Evolutionary conservation across 768 basidiomycete species (phyloP), one percentile per base, ranked within the genome.

Genomic region (Macrolepiota albuminosa): DNA sequence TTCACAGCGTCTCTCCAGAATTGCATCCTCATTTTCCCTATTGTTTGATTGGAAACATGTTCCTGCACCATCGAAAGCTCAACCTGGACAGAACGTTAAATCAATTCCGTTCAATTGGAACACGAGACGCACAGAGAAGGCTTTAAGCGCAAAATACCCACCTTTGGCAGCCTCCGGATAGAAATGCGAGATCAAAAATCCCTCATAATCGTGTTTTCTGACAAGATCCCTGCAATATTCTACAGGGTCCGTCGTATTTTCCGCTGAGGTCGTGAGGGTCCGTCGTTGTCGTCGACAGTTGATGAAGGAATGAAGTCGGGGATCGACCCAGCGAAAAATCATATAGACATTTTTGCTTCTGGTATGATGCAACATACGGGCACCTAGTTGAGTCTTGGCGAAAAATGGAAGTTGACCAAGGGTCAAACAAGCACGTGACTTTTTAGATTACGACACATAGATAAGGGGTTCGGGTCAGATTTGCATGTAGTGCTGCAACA

Each of bases 1-100:
- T 86, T 89, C 31, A 93, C 67, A 13, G 89, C 85, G 68, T 95
- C 91, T 65, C 84, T 82, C 92, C 92, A 95, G 70, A 93, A 94
- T 69, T 93, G 87, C 77, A 92, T 82, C 63, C 90, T 81, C 81
- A 93, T 90, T 69, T 85, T 84, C n/a, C 91, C 92, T 58, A 94
- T 84, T 42, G 81, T 77, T 39, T 82, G 69, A 60, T 87, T 88
- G 18, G 90, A 89, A 14, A 91, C 88, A 42, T 80, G 76, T 61
- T 95, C 93, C 70, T 87, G 89, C 18, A 92, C 73, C 69, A 77
- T 88, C 10, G 91, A 87, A 56, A 93, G 72, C 69, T 94, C 92
- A 56, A 89, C 82, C 88, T 92, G 68, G 24, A 55, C 54, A 63
- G 58, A 51, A 47, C 53, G 53, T 60, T 55, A 29, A 21, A 53